phyloP scores from a whole-genome alignment of 306 rosid genomes.

The Sicyos edulis region DNA sequence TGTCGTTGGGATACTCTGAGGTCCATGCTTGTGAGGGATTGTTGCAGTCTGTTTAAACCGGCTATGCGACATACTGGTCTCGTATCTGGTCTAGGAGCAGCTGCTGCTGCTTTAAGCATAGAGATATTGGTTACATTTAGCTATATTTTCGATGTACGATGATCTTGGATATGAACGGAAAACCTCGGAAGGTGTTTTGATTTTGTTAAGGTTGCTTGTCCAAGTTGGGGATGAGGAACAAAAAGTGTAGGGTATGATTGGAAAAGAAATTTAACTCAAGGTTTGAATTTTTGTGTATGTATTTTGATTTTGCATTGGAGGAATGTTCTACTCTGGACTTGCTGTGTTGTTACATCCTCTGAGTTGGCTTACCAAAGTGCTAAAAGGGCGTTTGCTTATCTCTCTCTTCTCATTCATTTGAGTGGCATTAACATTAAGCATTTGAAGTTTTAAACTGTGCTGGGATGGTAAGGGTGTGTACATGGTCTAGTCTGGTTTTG shows the following conservation, averaged over 20 bases:
- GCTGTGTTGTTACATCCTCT: too few relatives aligned
- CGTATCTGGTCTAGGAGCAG: background rate
- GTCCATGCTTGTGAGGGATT: background rate
- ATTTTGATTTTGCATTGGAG: background rate
- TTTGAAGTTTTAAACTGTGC: too few relatives aligned
- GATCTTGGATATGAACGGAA: slow-evolving; percentile 5
- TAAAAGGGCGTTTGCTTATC: too few relatives aligned
- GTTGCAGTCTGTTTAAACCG: slow-evolving; percentile 3
- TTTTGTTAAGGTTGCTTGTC: background rate
- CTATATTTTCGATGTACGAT: background rate
- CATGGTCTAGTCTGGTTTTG: too few relatives aligned
- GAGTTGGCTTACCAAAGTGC: too few relatives aligned
- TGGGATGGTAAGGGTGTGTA: too few relatives aligned
- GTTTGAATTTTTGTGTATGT: slow-evolving; percentile 7
- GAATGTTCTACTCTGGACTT: too few relatives aligned
- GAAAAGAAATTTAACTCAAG: background rate
- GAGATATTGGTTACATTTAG: slow-evolving; percentile 16
- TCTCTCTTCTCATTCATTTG: too few relatives aligned
- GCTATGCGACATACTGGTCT: background rate
- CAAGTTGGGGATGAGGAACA: background rate
- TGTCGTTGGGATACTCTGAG: too few relatives aligned
- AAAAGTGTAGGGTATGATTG: background rate
- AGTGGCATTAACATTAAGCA: too few relatives aligned
- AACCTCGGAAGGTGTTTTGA: slow-evolving; percentile 12
- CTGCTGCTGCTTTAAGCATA: slow-evolving; percentile 13